Evolutionary conservation across 1,284 basidiomycete genomes (phyloP), one percentile per base, ranked within the genome.

Genomic region (Amylostereum areolatum): DNA sequence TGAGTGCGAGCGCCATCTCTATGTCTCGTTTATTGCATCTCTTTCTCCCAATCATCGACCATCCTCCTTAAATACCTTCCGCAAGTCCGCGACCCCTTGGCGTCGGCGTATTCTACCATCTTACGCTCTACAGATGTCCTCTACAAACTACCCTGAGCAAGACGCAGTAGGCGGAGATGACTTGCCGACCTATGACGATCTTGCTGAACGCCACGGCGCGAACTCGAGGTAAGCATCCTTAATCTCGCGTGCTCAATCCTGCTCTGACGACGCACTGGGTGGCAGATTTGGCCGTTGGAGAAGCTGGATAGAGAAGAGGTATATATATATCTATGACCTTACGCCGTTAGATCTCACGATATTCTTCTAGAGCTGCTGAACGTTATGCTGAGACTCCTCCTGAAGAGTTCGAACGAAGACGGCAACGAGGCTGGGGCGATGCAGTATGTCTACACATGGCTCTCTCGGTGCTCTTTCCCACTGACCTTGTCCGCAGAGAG

Each of bases 271-370:
- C 18, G 18, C 1, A 18, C 18, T 18, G 18, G 18, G 31, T 43
- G 3, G 27, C 46, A 48, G 87, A 59, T 89, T 91, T 59, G 88
- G 89, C 35, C 74, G 88, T 52, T 91, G 88, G 88, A 78, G 75
- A 61, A 78, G 81, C 18, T 91, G 88, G 88, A 85, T 91, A 52
- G 88, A 91, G 70, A 91, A 91, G 65, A 76, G 87, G 88, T 85
- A 54, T 48, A 66, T 52, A 3, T 35, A n/a, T 30, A 42, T 10
- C 32, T 18, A 18, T 18, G 18, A 28, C 28, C 34, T n/a, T 47
- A 34, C 51, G 45, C 44, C 53, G 37, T 30, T 49, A 46, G 30
- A 9, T 25, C 39, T 36, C 34, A 40, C 47, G 43, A 12, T 40
- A 39, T 24, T n/a, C 45, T 24, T 37, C 39, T 56, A 89, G 88